These are phyloP conservation scores for Nymphaea thermarum DNA, from an alignment of 164 flowering plant species.

Conservation along the genomic window DNA sequence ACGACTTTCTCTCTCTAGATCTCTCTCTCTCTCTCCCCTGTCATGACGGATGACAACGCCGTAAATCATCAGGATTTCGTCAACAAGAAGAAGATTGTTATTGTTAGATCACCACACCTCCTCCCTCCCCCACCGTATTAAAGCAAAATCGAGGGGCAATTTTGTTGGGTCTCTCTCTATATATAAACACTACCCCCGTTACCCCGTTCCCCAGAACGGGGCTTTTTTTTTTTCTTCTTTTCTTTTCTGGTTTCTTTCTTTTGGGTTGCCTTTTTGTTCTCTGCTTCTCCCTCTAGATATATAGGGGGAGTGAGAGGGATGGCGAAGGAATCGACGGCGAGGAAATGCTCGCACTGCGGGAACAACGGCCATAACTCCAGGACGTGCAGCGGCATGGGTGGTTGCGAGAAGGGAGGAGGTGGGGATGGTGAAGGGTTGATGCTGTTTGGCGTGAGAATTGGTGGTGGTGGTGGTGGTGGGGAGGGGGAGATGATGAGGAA, in stretches of 20 bases:
- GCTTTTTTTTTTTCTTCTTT: neutral
- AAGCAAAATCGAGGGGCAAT: neutral
- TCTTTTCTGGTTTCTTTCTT: neutral
- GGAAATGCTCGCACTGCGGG: slow-evolving; percentile 36
- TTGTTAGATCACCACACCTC: too few relatives aligned
- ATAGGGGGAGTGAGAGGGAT: neutral
- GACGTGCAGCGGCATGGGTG: slow-evolving; percentile 16
- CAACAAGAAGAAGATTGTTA: too few relatives aligned
- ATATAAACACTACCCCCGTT: neutral
- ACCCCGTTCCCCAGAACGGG: neutral
- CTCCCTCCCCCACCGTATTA: neutral
- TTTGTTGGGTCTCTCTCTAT: neutral
- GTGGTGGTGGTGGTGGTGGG: neutral
- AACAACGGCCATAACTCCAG: slow-evolving; percentile 38
- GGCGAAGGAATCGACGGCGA: slow-evolving; percentile 3
- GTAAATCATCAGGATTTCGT: too few relatives aligned
- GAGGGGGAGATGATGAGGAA: slow-evolving; percentile 18
- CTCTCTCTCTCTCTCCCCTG: too few relatives aligned
- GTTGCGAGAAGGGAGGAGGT: slow-evolving; percentile 5
- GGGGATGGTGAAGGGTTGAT: slow-evolving; percentile 10
- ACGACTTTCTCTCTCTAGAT: too few relatives aligned
- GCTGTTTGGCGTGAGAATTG: slow-evolving; percentile 27
- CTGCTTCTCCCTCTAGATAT: too few relatives aligned
- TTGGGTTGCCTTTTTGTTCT: too few relatives aligned
- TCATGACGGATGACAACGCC: too few relatives aligned